Evolutionary conservation across 345 rosid genomes (phyloP).

Genomic region (Clausena lansium): DNA sequence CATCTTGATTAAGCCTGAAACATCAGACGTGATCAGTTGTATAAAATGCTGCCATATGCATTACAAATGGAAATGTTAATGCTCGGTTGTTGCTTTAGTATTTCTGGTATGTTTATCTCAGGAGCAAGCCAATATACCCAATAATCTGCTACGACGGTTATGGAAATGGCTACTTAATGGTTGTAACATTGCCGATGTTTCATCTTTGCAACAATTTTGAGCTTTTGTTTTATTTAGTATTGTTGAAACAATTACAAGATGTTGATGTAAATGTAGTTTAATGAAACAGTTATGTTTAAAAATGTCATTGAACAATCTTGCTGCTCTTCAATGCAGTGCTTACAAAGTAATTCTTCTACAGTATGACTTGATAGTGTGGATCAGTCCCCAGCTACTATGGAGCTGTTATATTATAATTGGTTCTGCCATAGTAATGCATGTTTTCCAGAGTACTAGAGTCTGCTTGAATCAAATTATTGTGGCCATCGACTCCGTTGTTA

Average conservation of each 20-base stretch:
- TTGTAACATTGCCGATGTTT: neutral
- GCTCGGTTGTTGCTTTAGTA: neutral
- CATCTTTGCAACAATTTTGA: neutral
- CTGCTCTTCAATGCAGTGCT: neutral
- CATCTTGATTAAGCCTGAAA: slow-evolving; percentile 28
- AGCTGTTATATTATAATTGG: neutral
- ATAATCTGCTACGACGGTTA: too few species aligned
- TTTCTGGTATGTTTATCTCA: neutral
- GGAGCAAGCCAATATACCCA: neutral
- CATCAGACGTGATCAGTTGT: neutral
- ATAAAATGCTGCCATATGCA: slow-evolving; percentile 1
- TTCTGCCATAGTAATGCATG: neutral
- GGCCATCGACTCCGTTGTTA: neutral
- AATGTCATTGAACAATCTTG: neutral
- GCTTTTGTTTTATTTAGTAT: neutral
- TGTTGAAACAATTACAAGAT: neutral
- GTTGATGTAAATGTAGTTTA: neutral
- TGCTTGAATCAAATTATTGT: too few species aligned
- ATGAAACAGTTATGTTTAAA: neutral
- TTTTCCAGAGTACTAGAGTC: too few species aligned
- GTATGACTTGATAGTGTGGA: too few species aligned
- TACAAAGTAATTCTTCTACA: too few species aligned
- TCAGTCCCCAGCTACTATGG: neutral
- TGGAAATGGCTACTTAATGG: neutral
- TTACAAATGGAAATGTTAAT: neutral